A percentile compares a stretch with the other conserved stretches of the same genome.
phyloP scores from a whole-genome alignment of 148 eudicot genomes.

The Rheum nobile region DNA sequence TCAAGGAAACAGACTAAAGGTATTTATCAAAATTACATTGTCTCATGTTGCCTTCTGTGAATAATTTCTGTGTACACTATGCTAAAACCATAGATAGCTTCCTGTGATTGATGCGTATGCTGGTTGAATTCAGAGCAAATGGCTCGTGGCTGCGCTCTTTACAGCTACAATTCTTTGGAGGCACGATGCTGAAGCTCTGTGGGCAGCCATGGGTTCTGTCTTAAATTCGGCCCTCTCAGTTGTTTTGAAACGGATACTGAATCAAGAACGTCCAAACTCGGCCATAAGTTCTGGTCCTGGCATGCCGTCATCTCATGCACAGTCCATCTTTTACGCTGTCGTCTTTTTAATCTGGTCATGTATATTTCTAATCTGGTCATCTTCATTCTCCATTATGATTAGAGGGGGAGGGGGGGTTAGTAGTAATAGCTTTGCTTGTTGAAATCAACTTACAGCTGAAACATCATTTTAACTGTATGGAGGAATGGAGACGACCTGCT shows the following conservation, averaged over 20 bases:
- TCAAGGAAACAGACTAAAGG: too few relatives aligned
- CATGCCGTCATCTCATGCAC: conserved; percentile 96
- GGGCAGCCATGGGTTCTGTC: conserved; percentile 67
- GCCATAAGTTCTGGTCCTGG: conserved; percentile 64
- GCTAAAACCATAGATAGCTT: not conserved
- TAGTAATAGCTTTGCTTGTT: too few relatives aligned
- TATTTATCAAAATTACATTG: too few relatives aligned
- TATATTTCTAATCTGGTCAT: conserved; percentile 14
- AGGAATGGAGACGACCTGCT: too few relatives aligned
- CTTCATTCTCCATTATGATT: too few relatives aligned
- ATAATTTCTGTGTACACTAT: not conserved
- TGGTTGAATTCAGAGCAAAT: conserved; percentile 57
- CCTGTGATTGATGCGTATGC: not conserved
- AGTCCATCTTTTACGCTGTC: conserved; percentile 45
- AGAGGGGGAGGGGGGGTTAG: too few relatives aligned
- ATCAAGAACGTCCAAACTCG: conserved; percentile 72
- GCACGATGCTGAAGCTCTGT: conserved; percentile 74
- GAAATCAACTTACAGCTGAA: too few relatives aligned
- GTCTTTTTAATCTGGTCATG: conserved; percentile 41
- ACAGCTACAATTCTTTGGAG: conserved; percentile 38
- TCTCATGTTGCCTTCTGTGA: too few relatives aligned
- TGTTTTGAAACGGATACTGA: conserved; percentile 44
- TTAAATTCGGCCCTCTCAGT: conserved; percentile 38
- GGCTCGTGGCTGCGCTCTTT: conserved; percentile 47
- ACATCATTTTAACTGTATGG: too few relatives aligned